These are phyloP conservation scores for Tylopilus felleus DNA, from an alignment of 768 basidiomycete genomes.

Conservation along the genomic window DNA sequence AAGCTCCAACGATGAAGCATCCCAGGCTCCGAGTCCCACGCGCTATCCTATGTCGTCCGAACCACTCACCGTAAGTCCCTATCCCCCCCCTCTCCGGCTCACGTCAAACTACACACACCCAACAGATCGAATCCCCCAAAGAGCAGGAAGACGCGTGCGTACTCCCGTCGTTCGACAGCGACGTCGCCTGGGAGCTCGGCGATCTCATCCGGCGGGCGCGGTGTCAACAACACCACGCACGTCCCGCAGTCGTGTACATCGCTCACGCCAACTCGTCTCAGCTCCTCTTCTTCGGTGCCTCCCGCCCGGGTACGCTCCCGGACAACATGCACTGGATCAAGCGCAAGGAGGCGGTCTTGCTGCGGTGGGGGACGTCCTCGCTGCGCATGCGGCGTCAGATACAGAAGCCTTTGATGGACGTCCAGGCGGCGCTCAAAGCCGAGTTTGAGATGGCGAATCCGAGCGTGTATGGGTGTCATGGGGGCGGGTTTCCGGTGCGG, in stretches of 20 bases:
- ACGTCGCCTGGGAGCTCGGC: constrained; percentile 35
- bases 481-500: constrained; percentile 34
- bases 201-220: constrained; percentile 23
- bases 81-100: too few species aligned
- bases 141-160: constrained; percentile 21
- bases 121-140: constrained; percentile 18
- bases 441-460: constrained; percentile 28
- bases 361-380: constrained; percentile 30
- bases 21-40: too few species aligned
- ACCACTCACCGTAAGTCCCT: too few species aligned
- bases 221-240: constrained; percentile 12
- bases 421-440: constrained; percentile 6
- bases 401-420: rapidly evolving
- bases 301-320: constrained; percentile 1
- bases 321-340: constrained; percentile 35
- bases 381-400: constrained; percentile 22
- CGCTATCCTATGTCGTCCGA: too few species aligned
- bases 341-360: constrained; percentile 32
- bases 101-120: not conserved
- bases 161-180: constrained; percentile 28
- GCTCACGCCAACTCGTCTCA: constrained; percentile 29
- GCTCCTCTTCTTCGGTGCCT: constrained; percentile 30
- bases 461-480: constrained; percentile 29
- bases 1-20: too few species aligned
- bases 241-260: constrained; percentile 8